A percentile compares a stretch with the other conserved stretches of the same genome.
Conservation (phyloP, 441 rosid genomes). For the Lepidium campestre region DNA sequence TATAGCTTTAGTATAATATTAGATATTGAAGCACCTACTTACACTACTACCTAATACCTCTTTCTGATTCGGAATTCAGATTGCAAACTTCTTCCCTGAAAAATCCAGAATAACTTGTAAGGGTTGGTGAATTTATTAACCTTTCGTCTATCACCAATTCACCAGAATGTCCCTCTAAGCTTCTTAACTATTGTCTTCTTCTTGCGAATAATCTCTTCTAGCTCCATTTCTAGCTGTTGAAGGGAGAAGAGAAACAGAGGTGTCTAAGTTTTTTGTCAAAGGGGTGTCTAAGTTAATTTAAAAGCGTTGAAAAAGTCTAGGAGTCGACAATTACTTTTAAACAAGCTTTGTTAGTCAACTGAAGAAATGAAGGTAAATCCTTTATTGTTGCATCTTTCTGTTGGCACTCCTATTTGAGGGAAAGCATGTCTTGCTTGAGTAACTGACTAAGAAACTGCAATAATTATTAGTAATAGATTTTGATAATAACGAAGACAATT, state of each 20-base stretch:
- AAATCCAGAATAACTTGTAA: background rate
- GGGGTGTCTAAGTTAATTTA: background rate
- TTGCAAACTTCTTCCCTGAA: background rate
- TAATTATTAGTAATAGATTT: too few species aligned
- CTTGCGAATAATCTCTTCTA: conserved; percentile 68
- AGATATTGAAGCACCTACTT: background rate
- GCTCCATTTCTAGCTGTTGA: conserved; percentile 63
- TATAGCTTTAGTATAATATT: background rate
- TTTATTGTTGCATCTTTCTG: conserved; percentile 75
- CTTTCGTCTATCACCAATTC: conserved; percentile 66
- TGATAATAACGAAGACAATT: background rate
- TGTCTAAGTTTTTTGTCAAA: too few species aligned
- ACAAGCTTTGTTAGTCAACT: conserved; percentile 44
- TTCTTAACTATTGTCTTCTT: conserved; percentile 64
- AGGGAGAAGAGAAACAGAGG: background rate
- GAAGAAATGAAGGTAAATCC: conserved; percentile 55
- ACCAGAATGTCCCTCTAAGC: conserved; percentile 77
- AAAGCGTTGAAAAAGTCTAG: background rate
- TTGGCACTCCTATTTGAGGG: conserved; percentile 68
- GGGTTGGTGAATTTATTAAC: conserved; percentile 36
- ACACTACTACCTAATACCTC: background rate
- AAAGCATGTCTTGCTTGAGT: conserved; percentile 63
- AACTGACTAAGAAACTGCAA: conserved; percentile 49
- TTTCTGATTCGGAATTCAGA: background rate
- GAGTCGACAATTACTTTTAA: conserved; percentile 37